Evolutionary conservation across 352 stramenopile species (phyloP).

Genomic region (Plasmopara halstedii): DNA sequence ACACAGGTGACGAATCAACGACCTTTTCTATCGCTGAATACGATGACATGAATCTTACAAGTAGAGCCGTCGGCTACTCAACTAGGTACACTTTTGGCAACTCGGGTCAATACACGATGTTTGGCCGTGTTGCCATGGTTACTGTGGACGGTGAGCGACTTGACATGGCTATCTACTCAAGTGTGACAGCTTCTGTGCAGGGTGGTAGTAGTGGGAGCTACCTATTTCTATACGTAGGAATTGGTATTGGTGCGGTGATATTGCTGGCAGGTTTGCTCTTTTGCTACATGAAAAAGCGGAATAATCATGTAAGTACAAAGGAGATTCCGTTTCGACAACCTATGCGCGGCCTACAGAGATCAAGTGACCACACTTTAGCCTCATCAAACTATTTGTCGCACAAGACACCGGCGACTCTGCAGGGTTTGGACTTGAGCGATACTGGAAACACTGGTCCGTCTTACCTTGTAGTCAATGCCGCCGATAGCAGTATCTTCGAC

Average conservation of each 20-base stretch:
- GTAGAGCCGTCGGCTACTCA: conserved; percentile 39
- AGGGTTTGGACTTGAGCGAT: conserved; percentile 22
- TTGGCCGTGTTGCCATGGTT: conserved; percentile 62
- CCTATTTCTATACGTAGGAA: conserved; percentile 62
- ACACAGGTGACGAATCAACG: conserved; percentile 43
- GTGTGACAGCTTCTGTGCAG: conserved; percentile 45
- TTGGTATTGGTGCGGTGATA: conserved; percentile 58
- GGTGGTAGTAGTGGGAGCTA: conserved; percentile 35
- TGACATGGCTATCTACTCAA: conserved; percentile 80
- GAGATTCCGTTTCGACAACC: conserved; percentile 70
- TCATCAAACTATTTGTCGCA: conserved; percentile 65
- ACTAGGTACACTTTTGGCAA: conserved; percentile 47
- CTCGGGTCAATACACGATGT: conserved; percentile 56
- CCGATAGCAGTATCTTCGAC: conserved; percentile 21
- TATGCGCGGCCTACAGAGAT: conserved; percentile 21
- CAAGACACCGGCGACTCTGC: conserved; percentile 37
- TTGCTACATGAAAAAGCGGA: conserved; percentile 64
- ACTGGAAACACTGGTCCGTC: conserved; percentile 27
- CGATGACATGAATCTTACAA: conserved; percentile 59
- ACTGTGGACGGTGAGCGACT: conserved; percentile 64
- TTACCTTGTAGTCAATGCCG: conserved; percentile 26
- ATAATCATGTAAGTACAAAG: conserved; percentile 49
- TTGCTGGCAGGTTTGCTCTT: conserved; percentile 57
- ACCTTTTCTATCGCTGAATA: conserved; percentile 48
- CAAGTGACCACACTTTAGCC: conserved; percentile 50